A percentile compares a stretch with the other conserved stretches of the same genome.
Conservation (phyloP, 768 basidiomycete genomes). For the Cyathus striatus region DNA sequence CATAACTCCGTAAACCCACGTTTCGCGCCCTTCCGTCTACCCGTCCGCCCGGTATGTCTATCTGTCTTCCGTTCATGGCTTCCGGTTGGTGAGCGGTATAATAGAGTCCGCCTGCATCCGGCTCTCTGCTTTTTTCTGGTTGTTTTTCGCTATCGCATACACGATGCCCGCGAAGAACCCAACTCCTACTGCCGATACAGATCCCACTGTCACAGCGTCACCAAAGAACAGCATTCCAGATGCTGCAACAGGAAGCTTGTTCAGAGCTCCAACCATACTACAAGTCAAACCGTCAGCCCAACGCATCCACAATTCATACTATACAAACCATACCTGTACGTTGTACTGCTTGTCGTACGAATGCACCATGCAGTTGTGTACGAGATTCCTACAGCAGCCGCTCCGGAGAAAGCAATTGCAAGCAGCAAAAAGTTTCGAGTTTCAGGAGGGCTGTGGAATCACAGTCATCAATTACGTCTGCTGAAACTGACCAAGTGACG, state of each 20-base stretch:
- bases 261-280: conserved; percentile 95
- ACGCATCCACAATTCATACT: too few species aligned
- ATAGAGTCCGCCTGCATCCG: conserved; percentile 45
- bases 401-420: conserved; percentile 95
- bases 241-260: conserved; percentile 96
- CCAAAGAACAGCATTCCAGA: conserved; percentile 99
- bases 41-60: neutral
- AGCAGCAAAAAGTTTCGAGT: conserved; percentile 74
- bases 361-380: conserved; percentile 99
- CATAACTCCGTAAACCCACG: conserved; percentile 5
- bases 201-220: conserved; percentile 82
- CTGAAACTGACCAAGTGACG: conserved; percentile 23
- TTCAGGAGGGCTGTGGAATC: conserved; percentile 63
- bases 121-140: conserved; percentile 76
- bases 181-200: conserved; percentile 79
- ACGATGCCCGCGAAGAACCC: conserved; percentile 92
- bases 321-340: conserved; percentile 84
- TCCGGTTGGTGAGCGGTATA: conserved; percentile 61
- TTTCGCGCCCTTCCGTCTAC: conserved; percentile 14
- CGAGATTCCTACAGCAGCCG: conserved; percentile 94
- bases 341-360: conserved; percentile 92
- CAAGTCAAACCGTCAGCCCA: conserved; percentile 3
- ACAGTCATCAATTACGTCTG: neutral
- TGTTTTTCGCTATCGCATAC: conserved; percentile 93
- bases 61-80: conserved; percentile 17